Percentiles rank a stretch among this genome's conserved stretches.
Conservation (phyloP, 2,329 filamentous ascomycete species). For the Cladosporium austrohemisphaericum region DNA sequence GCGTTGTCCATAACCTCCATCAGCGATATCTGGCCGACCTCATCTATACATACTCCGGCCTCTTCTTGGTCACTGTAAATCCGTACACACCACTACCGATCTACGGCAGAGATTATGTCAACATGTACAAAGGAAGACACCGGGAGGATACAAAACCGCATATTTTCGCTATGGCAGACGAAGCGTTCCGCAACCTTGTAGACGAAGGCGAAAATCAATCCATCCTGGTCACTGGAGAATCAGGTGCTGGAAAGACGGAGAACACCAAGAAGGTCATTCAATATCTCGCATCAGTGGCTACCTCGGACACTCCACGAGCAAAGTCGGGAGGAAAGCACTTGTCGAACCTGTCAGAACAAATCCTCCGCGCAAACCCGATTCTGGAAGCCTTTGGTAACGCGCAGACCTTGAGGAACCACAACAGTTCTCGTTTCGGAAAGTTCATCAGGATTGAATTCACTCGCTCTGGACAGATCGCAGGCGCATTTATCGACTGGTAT, state of each 20-base stretch:
- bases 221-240: conserved; percentile 96
- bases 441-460: conserved; percentile 98
- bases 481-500: conserved; percentile 98
- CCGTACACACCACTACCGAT: conserved; percentile 94
- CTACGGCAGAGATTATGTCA: conserved; percentile 93
- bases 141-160: conserved; percentile 95
- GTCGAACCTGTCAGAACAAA: conserved; percentile 91
- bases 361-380: conserved; percentile 91
- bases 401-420: conserved; percentile 96
- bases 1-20: conserved; percentile 93
- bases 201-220: conserved; percentile 96
- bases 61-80: conserved; percentile 96
- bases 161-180: conserved; percentile 96
- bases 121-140: conserved; percentile 91
- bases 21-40: conserved; percentile 93
- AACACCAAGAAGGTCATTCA: conserved; percentile 99
- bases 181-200: conserved; percentile 91
- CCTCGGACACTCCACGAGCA: conserved; percentile 65
- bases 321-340: conserved; percentile 63
- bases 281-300: conserved; percentile 91
- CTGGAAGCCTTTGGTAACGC: conserved; percentile 97
- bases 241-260: conserved; percentile 95
- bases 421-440: conserved; percentile 96
- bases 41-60: conserved; percentile 94
- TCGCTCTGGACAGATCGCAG: conserved; percentile 80